A percentile compares a stretch with the other conserved stretches of the same genome.
phyloP scores from a whole-genome alignment of 768 basidiomycete genomes.

The Lactarius tabidus region DNA sequence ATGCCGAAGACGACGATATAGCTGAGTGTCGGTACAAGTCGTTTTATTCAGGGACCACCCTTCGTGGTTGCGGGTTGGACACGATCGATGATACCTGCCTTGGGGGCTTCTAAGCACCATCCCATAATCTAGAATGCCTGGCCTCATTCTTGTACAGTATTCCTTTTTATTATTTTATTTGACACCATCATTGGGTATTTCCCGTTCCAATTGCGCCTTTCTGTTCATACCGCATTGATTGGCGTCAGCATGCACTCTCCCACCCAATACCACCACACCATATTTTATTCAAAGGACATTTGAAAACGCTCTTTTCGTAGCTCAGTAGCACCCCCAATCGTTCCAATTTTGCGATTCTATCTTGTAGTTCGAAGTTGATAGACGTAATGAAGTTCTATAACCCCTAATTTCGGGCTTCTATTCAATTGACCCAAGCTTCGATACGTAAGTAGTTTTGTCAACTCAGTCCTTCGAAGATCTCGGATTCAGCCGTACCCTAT shows the following conservation, averaged over 20 bases:
- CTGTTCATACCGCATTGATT: slow-evolving; percentile 13
- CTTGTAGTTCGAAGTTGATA: too few species aligned
- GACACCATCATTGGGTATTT: slow-evolving; percentile 11
- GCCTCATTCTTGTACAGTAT: slow-evolving; percentile 4
- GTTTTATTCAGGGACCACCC: slow-evolving; percentile 11
- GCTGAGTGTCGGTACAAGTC: slow-evolving; percentile 20
- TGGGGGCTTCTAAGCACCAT: slow-evolving; percentile 22
- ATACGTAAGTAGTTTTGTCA: neutral
- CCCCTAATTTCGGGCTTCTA: neutral
- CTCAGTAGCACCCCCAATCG: neutral
- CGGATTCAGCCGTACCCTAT: neutral
- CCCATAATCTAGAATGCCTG: neutral
- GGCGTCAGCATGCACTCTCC: slow-evolving; percentile 1
- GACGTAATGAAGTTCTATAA: neutral
- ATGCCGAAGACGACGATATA: slow-evolving; percentile 22
- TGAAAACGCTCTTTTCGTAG: neutral
- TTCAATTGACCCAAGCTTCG: neutral
- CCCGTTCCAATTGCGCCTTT: neutral
- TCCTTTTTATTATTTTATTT: slow-evolving; percentile 17
- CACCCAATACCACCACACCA: slow-evolving; percentile 16
- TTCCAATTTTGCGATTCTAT: neutral
- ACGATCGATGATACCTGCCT: slow-evolving; percentile 25
- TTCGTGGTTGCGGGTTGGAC: slow-evolving; percentile 24
- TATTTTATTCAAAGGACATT: slow-evolving; percentile 16
- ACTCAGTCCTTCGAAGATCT: neutral